phyloP scores from a whole-genome alignment of 1,139 yeast genomes.

The Yamadazyma mexicana region DNA sequence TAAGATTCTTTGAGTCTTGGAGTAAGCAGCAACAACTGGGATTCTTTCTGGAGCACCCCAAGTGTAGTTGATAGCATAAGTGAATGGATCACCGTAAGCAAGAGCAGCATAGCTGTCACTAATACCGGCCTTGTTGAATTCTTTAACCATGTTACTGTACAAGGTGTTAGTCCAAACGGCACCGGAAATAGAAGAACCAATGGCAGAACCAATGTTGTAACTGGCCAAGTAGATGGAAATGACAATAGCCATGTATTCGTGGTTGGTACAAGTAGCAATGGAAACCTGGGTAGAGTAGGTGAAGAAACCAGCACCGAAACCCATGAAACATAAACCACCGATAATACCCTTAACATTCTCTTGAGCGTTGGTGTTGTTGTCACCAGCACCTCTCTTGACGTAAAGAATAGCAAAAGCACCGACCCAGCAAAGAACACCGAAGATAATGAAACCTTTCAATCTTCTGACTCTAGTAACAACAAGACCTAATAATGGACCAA shows the following conservation, averaged over 20 bases:
- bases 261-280: conserved; percentile 60
- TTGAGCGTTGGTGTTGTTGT: conserved; percentile 34
- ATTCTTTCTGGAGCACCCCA: conserved; percentile 65
- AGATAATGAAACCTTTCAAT: conserved; percentile 58
- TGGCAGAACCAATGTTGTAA: conserved; percentile 61
- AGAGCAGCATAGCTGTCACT: conserved; percentile 29
- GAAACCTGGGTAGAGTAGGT: conserved; percentile 68
- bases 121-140: conserved; percentile 16
- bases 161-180: conserved; percentile 57
- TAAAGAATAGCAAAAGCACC: conserved; percentile 58
- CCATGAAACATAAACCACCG: conserved; percentile 65
- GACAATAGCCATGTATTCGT: conserved; percentile 65
- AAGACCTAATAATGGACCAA: conserved; percentile 61
- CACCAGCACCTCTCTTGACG: conserved; percentile 50
- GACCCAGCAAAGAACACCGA: conserved; percentile 58
- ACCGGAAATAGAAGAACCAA: conserved; percentile 57
- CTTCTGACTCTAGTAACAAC: conserved; percentile 51
- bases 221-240: conserved; percentile 55
- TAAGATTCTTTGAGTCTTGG: conserved; percentile 57
- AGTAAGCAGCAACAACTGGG: conserved; percentile 58
- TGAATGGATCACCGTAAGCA: conserved; percentile 58
- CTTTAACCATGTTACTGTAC: conserved; percentile 15
- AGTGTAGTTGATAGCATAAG: conserved; percentile 43
- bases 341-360: conserved; percentile 52
- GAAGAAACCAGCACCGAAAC: conserved; percentile 73